phyloP scores from a whole-genome alignment of 192 early-diverging fungal species.

The Physocladia obscura region DNA sequence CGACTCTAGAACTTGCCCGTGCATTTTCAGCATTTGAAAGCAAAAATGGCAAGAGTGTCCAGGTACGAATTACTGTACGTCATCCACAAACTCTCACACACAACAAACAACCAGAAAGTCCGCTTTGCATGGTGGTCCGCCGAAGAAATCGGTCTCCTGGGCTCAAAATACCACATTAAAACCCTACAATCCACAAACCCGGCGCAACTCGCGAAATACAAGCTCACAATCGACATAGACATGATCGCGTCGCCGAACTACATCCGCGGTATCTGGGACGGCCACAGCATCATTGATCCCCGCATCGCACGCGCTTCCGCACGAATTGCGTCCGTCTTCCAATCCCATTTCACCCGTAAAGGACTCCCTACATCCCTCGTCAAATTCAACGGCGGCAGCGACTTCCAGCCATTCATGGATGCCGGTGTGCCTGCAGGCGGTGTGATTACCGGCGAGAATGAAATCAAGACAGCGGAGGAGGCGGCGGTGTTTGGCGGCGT shows the following conservation, averaged over 20 bases:
- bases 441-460: constrained; percentile 42
- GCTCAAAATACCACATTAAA: constrained; percentile 42
- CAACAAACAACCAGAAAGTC: constrained; percentile 32
- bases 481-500: constrained; percentile 35
- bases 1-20: constrained; percentile 39
- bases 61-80: too few relatives aligned
- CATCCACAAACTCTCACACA: too few relatives aligned
- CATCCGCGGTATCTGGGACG: constrained; percentile 40
- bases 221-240: constrained; percentile 42
- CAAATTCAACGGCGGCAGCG: constrained; percentile 40
- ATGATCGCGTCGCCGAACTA: constrained; percentile 54
- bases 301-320: not conserved
- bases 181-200: constrained; percentile 27
- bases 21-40: constrained; percentile 2
- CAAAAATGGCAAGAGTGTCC: not conserved
- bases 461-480: constrained; percentile 34
- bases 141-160: constrained; percentile 40
- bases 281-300: constrained; percentile 5
- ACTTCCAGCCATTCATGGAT: constrained; percentile 39
- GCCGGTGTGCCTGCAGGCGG: constrained; percentile 40
- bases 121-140: constrained; percentile 43
- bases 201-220: constrained; percentile 3
- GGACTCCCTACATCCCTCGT: constrained; percentile 20
- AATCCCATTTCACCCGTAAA: constrained; percentile 22
- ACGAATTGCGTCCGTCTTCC: constrained; percentile 33